Evolutionary conservation across 2,329 filamentous ascomycete genomes (phyloP).

Genomic region (Daldinia eschscholtzii): DNA sequence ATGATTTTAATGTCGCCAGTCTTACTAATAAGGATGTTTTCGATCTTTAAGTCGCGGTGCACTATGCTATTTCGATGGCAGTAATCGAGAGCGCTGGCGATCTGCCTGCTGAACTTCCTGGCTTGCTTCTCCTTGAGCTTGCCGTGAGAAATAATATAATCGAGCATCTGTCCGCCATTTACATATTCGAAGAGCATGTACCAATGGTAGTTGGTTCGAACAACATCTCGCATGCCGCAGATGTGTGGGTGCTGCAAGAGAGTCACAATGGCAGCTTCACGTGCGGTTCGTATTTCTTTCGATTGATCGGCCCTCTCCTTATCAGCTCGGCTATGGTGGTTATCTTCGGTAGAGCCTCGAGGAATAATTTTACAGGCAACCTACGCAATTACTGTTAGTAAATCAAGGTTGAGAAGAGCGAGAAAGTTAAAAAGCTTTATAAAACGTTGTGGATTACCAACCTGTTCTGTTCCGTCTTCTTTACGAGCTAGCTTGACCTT

Average conservation of each 20-base stretch:
- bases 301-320: constrained; percentile 94
- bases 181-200: constrained; percentile 99
- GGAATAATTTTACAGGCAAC: constrained; percentile 98
- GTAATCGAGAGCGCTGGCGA: constrained; percentile 95
- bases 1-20: constrained; percentile 99
- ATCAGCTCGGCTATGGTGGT: constrained; percentile 76
- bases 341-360: constrained; percentile 87
- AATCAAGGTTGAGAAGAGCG: background rate
- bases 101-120: constrained; percentile 96
- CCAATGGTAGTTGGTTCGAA: constrained; percentile 98
- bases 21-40: constrained; percentile 99
- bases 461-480: constrained; percentile 90
- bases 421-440: constrained; percentile 16
- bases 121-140: constrained; percentile 98
- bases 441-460: constrained; percentile 56
- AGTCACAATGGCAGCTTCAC: constrained; percentile 96
- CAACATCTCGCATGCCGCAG: constrained; percentile 93
- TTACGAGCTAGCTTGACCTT: constrained; percentile 97
- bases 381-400: constrained; percentile 59
- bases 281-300: constrained; percentile 93
- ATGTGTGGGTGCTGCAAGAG: constrained; percentile 95
- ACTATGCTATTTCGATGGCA: constrained; percentile 99
- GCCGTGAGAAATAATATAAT: constrained; percentile 99
- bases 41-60: constrained; percentile 96
- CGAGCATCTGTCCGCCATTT: constrained; percentile 98